Evolutionary conservation across 345 rosid genomes (phyloP).

Genomic region (Dipteronia dyeriana): DNA sequence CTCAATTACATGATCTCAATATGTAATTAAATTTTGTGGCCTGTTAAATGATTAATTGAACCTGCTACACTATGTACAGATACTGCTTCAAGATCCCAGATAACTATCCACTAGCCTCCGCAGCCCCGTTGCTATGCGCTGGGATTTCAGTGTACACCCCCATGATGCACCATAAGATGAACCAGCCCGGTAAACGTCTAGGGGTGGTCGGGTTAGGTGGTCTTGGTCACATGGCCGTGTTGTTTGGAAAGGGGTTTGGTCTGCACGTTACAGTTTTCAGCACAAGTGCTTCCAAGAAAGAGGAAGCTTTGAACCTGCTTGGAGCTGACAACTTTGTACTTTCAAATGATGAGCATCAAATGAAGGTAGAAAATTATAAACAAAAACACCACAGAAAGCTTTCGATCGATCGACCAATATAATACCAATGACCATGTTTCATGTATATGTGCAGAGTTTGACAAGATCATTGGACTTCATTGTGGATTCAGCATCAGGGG

Average conservation of each 20-base stretch:
- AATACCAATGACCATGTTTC: too few relatives aligned
- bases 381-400: neutral
- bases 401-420: too few relatives aligned
- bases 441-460: constrained; percentile 16
- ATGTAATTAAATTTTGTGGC: too few relatives aligned
- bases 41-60: too few relatives aligned
- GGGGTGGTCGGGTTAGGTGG: constrained; percentile 53
- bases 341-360: constrained; percentile 36
- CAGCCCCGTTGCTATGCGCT: constrained; percentile 48
- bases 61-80: constrained; percentile 18
- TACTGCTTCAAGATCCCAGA: constrained; percentile 48
- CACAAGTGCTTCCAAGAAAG: constrained; percentile 39
- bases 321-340: constrained; percentile 41
- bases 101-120: constrained; percentile 36
- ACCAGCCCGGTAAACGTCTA: constrained; percentile 43
- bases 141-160: constrained; percentile 49
- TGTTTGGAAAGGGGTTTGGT: constrained; percentile 53
- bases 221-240: constrained; percentile 52
- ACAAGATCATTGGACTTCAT: constrained; percentile 36
- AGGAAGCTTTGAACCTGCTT: constrained; percentile 40
- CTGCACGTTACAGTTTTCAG: constrained; percentile 44
- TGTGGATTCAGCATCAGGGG: constrained; percentile 37
- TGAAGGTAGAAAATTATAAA: constrained; percentile 23
- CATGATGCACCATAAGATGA: constrained; percentile 41
- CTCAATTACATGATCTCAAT: too few relatives aligned